A percentile compares a stretch with the other conserved stretches of the same genome.
These are phyloP conservation scores for Allodekkera sacchari DNA, from an alignment of 805 yeast species.

Conservation along the genomic window DNA sequence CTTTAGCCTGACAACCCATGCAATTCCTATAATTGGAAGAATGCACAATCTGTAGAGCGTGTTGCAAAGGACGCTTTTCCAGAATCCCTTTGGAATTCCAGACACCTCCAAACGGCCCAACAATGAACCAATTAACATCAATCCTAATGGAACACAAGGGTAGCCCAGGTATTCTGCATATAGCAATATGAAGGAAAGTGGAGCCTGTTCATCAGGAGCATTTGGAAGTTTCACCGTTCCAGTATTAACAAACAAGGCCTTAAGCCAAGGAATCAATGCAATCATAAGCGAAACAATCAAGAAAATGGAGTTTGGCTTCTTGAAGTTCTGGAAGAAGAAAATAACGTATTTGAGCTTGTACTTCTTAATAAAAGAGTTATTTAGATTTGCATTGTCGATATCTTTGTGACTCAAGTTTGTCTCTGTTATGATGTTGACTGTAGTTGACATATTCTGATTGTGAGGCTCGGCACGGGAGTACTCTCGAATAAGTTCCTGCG, in stretches of 20 bases:
- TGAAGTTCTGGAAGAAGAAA: constrained; percentile 32
- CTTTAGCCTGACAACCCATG: constrained; percentile 36
- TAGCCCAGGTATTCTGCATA: constrained; percentile 38
- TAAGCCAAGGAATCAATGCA: constrained; percentile 48
- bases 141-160: constrained; percentile 51
- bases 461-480: constrained; percentile 27
- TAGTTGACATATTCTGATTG: constrained; percentile 21
- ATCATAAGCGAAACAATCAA: constrained; percentile 36
- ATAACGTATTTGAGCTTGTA: constrained; percentile 20
- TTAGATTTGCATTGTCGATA: constrained; percentile 16
- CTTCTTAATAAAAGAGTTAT: constrained; percentile 16
- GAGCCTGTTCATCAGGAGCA: constrained; percentile 45
- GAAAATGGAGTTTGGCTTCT: constrained; percentile 40
- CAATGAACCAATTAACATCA: constrained; percentile 45
- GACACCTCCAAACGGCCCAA: constrained; percentile 41
- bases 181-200: constrained; percentile 46
- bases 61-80: constrained; percentile 44
- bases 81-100: constrained; percentile 42
- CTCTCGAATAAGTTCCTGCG: constrained; percentile 24
- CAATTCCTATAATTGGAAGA: constrained; percentile 47
- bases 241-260: constrained; percentile 34
- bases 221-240: constrained; percentile 21
- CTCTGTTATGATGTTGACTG: constrained; percentile 25
- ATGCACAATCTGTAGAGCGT: constrained; percentile 34
- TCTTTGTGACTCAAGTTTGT: constrained; percentile 20